phyloP scores from a whole-genome alignment of 75 land plant genomes.

The Cryptomeria japonica region DNA sequence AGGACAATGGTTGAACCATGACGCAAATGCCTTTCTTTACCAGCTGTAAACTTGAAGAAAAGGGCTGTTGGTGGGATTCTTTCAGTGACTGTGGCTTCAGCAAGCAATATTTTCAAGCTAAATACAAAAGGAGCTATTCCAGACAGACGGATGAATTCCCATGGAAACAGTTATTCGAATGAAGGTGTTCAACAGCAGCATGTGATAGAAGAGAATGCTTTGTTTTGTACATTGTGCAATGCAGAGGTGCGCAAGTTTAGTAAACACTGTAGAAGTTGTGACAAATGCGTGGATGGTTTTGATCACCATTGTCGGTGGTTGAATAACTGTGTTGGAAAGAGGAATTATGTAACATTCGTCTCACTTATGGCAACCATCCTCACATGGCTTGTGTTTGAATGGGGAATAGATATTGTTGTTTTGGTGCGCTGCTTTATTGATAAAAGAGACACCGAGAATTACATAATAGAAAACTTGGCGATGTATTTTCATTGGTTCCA shows the following conservation, averaged over 20 bases:
- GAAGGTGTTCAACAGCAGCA: slow-evolving; percentile 31
- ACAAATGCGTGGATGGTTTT: slow-evolving; percentile 99
- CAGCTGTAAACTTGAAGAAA: no score
- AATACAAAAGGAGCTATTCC: no score
- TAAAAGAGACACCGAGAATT: slow-evolving; percentile 44
- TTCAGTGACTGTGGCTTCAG: no score
- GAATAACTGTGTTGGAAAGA: slow-evolving; percentile 94
- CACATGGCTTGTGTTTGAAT: slow-evolving; percentile 68
- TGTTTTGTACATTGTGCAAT: slow-evolving; percentile 94
- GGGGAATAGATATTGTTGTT: slow-evolving; percentile 77
- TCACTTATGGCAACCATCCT: slow-evolving; percentile 87
- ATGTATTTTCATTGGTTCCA: slow-evolving; percentile 68
- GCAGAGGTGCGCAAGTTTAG: slow-evolving; percentile 96
- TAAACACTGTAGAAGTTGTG: slow-evolving; percentile 98
- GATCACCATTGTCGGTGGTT: slow-evolving; percentile 99
- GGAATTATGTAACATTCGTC: slow-evolving; percentile 88
- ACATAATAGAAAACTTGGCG: slow-evolving; percentile 65
- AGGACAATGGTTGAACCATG: no score
- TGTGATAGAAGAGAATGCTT: slow-evolving; percentile 52
- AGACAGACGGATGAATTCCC: no score
- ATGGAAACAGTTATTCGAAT: no score
- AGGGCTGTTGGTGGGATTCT: no score
- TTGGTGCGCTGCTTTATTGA: slow-evolving; percentile 85
- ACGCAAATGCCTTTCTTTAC: no score
- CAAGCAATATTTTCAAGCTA: no score